Percentiles rank a stretch among this genome's conserved stretches.
Conservation (phyloP, 768 basidiomycete genomes). For the Vararia minispora region DNA sequence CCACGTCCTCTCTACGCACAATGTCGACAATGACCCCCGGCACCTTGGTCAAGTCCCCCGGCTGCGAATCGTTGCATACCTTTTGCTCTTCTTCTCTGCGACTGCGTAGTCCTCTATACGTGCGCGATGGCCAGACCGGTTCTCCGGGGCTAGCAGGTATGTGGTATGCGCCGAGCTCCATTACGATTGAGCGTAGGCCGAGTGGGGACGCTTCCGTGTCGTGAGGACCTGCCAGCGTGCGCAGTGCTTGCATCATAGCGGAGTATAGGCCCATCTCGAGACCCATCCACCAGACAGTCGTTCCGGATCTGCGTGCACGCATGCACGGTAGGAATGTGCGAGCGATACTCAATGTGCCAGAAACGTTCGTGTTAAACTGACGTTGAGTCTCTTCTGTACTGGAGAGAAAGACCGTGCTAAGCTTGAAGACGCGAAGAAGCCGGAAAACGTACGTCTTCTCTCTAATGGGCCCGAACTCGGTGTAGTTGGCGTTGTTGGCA, state of each 20-base stretch:
- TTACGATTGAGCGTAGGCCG: slow-evolving; percentile 26
- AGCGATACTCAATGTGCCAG: slow-evolving; percentile 13
- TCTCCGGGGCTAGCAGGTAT: slow-evolving; percentile 17
- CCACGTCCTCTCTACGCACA: slow-evolving; percentile 10
- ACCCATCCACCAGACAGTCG: slow-evolving; percentile 9
- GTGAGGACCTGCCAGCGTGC: slow-evolving; percentile 11
- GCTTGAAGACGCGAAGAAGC: not conserved
- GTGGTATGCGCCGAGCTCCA: slow-evolving; percentile 33
- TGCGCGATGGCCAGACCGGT: not conserved
- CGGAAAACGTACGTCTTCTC: slow-evolving; percentile 14
- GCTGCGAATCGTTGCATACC: not conserved
- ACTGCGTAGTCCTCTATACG: slow-evolving; percentile 14
- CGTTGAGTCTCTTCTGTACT: slow-evolving; percentile 16
- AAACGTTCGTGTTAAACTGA: slow-evolving; percentile 16
- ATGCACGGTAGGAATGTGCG: slow-evolving; percentile 15
- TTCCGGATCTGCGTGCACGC: slow-evolving; percentile 12
- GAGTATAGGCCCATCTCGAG: not conserved
- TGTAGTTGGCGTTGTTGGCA: slow-evolving; percentile 9
- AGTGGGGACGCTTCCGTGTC: slow-evolving; percentile 14
- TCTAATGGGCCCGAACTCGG: slow-evolving; percentile 11
- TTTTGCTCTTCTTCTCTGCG: slow-evolving; percentile 20
- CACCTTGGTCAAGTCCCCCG: slow-evolving; percentile 25
- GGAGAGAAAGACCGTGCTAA: not conserved
- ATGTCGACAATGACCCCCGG: slow-evolving; percentile 25
- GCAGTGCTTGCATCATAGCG: not conserved